Evolutionary conservation across 305 asterid species (phyloP).

Genomic region (Coffea humblotiana): DNA sequence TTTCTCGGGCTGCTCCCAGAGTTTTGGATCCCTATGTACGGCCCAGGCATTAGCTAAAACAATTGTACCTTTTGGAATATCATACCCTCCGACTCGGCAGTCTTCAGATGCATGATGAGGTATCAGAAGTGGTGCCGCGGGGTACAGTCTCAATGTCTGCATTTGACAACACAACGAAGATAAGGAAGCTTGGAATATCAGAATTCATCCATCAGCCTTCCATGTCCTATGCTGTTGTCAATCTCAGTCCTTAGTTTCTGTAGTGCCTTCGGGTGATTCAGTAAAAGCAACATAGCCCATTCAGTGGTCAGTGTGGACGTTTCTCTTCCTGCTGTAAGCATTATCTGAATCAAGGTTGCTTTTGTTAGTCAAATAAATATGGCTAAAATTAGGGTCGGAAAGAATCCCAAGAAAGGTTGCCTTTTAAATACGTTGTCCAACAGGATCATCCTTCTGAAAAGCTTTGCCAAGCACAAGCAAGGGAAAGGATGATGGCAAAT

Average conservation of each 20-base stretch:
- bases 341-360: not conserved
- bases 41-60: conserved; percentile 33
- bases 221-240: not conserved
- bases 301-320: not conserved
- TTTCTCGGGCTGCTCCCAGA: conserved; percentile 32
- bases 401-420: too few relatives aligned
- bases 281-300: not conserved
- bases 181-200: conserved; percentile 4
- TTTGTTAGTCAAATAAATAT: not conserved
- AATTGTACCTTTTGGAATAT: conserved; percentile 26
- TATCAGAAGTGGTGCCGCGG: conserved; percentile 25
- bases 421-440: too few relatives aligned
- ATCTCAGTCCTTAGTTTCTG: conserved; percentile 1
- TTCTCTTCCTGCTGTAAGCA: conserved; percentile 8
- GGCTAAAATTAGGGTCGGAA: too few relatives aligned
- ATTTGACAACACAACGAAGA: conserved; percentile 23
- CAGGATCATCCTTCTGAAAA: too few relatives aligned
- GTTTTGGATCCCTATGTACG: conserved; percentile 33
- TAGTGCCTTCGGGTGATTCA: not conserved
- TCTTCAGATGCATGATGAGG: conserved; percentile 31
- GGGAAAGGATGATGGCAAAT: too few relatives aligned
- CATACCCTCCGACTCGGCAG: conserved; percentile 24
- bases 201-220: conserved; percentile 3
- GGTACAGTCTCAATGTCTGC: conserved; percentile 37
- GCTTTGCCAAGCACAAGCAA: too few relatives aligned